Evolutionary conservation across 2,329 filamentous ascomycete genomes (phyloP), one percentile per base, ranked within the genome.

Genomic region (Colletotrichum liriopes): DNA sequence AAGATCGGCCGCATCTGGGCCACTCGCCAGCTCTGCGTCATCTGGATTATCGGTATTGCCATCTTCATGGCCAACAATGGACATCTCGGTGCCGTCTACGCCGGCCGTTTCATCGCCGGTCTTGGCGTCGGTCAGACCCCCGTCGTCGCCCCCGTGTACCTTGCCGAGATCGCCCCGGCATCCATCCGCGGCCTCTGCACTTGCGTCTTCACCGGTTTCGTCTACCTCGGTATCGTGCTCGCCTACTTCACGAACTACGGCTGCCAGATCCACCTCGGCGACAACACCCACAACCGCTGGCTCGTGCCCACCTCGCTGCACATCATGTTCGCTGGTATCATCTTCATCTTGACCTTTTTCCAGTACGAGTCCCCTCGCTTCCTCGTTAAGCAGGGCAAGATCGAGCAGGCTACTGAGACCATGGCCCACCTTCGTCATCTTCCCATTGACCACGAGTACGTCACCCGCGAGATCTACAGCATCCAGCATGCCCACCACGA

Each of bases 231-330:
- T 32, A 94, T 95, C 73, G 92, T 95, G 76, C 85, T 95, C 20
- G 93, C 92, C 11, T 96, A 95, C 82, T 95, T 94, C 77, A 90
- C 92, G 71, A 93, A 91, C 80, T 93, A 91, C 78, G 91, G 91
- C 70, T 85, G 83, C 65, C 80, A 85, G 68, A 65, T 90, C 54
- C 83, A 90, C 78, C 82, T 91, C 29, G 80, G 82, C 32, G 83
- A 85, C 60, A 76, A 79, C n/a, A 84, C 82, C 2, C 81, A 84
- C 68, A 83, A 84, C 65, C 85, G 86, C 74, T 90, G 88, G 88
- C 86, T 93, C 54, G 88, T 94, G 0, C 93, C 93, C 0, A 94
- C 92, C 52, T 91, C 90, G 75, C 84, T 95, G 69, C 93, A 96
- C 79, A 85, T 96, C 80, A 94, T 94, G 78, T 94, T 95, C 77